Percentiles rank a stretch among this genome's conserved stretches.
These are phyloP conservation scores for Neurospora sp. DNA, from an alignment of 495 filamentous ascomycete genomes.

Conservation along the genomic window DNA sequence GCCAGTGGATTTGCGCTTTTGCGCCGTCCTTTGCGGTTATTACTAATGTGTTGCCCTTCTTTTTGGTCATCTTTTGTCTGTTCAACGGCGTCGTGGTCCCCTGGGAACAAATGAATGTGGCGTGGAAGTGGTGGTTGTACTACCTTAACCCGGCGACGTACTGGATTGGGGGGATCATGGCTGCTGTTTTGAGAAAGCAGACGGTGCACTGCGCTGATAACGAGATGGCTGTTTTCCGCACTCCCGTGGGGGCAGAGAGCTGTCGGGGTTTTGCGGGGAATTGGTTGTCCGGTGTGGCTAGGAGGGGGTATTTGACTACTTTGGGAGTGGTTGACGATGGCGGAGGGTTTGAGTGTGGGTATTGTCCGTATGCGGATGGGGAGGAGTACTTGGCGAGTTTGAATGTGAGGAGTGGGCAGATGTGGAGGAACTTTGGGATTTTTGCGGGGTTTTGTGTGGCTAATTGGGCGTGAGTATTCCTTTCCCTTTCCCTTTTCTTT, in stretches of 20 bases:
- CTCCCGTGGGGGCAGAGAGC: slow-evolving; percentile 48
- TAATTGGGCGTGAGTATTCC: slow-evolving; percentile 48
- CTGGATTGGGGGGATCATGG: slow-evolving; percentile 66
- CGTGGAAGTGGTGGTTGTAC: slow-evolving; percentile 73
- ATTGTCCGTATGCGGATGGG: slow-evolving; percentile 59
- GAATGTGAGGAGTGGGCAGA: slow-evolving; percentile 49
- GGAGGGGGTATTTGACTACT: slow-evolving; percentile 46
- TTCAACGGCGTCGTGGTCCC: slow-evolving; percentile 69
- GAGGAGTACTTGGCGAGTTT: slow-evolving; percentile 57
- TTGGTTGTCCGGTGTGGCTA: slow-evolving; percentile 31
- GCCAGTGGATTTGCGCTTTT: slow-evolving; percentile 78
- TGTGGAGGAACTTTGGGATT: slow-evolving; percentile 71
- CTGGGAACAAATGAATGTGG: slow-evolving; percentile 48
- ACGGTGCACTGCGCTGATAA: slow-evolving; percentile 44
- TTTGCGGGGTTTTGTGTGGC: slow-evolving; percentile 66
- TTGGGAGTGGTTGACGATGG: not conserved
- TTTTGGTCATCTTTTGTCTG: slow-evolving; percentile 65
- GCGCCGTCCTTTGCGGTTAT: slow-evolving; percentile 74
- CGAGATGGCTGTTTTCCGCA: slow-evolving; percentile 58
- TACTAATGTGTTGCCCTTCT: slow-evolving; percentile 62
- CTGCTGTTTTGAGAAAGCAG: slow-evolving; percentile 44
- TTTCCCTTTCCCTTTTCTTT: not conserved
- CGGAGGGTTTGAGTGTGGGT: slow-evolving; percentile 49
- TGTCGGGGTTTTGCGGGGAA: slow-evolving; percentile 51
- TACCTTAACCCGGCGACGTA: slow-evolving; percentile 60